Evolutionary conservation across 345 rosid species (phyloP).

Genomic region (Arabidopsis suecica): DNA sequence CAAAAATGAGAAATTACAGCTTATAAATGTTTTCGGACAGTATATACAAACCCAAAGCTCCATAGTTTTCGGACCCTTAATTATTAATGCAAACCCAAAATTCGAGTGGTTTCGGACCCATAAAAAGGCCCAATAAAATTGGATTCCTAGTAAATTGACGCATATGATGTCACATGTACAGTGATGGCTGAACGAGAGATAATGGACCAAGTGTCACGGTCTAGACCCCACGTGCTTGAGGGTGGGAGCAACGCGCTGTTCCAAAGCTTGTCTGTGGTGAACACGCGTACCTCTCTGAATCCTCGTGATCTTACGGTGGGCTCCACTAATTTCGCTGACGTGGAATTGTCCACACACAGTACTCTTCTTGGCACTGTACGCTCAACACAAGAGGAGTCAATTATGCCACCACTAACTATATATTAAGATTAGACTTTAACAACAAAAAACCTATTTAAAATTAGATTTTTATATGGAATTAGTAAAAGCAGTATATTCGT

Average conservation of each 20-base stretch:
- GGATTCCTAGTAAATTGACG: background rate
- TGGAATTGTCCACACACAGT: slow-evolving; percentile 15
- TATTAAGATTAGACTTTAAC: background rate
- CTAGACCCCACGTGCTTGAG: slow-evolving; percentile 37
- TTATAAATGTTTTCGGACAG: no score
- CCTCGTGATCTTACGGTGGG: slow-evolving; percentile 25
- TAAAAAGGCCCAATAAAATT: slow-evolving; percentile 13
- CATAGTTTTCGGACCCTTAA: background rate
- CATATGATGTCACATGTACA: background rate
- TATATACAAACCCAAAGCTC: background rate
- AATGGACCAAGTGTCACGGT: background rate
- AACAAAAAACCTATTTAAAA: background rate
- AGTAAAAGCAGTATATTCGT: slow-evolving; percentile 6
- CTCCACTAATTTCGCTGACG: slow-evolving; percentile 19
- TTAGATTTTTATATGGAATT: background rate
- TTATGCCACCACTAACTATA: background rate
- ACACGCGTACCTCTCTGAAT: slow-evolving; percentile 30
- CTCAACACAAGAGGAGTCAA: background rate
- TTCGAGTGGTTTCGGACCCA: background rate
- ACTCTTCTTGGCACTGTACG: background rate
- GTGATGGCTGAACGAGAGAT: slow-evolving; percentile 5
- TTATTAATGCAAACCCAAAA: background rate
- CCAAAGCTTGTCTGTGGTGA: slow-evolving; percentile 24
- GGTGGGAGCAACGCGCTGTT: slow-evolving; percentile 39
- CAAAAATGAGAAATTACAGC: background rate